phyloP scores from a whole-genome alignment of 2,329 filamentous ascomycete species.

The Aspergillus sclerotialis region DNA sequence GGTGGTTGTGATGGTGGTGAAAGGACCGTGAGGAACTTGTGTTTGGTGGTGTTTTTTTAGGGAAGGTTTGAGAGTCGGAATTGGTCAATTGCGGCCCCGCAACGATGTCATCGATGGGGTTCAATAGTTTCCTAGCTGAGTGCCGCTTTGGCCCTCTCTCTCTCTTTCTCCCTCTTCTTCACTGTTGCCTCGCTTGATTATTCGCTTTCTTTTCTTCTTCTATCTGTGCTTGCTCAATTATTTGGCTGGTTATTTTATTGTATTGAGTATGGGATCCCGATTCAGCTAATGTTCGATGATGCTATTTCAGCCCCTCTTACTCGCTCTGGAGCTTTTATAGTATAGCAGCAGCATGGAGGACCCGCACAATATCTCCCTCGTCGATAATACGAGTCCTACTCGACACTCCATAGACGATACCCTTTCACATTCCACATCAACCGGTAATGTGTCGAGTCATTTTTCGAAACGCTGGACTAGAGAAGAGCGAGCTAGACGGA shows the following conservation, averaged over 20 bases:
- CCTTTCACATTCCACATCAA: constrained; percentile 13
- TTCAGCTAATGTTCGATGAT: too few relatives aligned
- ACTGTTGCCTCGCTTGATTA: neutral
- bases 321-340: too few relatives aligned
- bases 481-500: constrained; percentile 33
- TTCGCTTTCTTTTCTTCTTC: neutral
- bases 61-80: neutral
- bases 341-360: neutral
- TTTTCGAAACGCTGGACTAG: constrained; percentile 27
- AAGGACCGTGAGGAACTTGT: constrained; percentile 1
- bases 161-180: neutral
- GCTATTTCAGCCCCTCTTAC: too few relatives aligned
- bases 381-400: constrained; percentile 33
- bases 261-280: too few relatives aligned
- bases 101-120: constrained; percentile 16
- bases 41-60: neutral
- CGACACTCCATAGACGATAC: constrained; percentile 17
- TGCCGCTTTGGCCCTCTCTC: neutral
- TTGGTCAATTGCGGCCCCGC: constrained; percentile 8
- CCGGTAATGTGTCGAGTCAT: constrained; percentile 12
- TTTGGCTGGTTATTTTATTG: neutral
- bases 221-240: neutral
- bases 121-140: neutral
- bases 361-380: constrained; percentile 24
- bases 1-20: neutral